Evolutionary conservation across 345 rosid species (phyloP).

Genomic region (Mercurialis annua): DNA sequence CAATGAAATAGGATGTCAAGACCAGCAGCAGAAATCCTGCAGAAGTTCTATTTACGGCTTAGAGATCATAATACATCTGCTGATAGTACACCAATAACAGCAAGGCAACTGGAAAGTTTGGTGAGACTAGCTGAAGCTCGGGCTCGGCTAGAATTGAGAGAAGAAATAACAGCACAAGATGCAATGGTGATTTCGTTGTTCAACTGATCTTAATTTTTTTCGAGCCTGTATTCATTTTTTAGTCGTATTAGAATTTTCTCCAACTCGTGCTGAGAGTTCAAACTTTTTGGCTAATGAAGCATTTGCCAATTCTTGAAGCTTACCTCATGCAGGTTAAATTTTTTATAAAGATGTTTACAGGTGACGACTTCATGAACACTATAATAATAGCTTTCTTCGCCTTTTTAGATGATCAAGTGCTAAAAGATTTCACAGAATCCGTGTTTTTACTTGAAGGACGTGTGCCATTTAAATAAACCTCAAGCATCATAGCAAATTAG

Average conservation of each 20-base stretch:
- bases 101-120: slow-evolving; percentile 94
- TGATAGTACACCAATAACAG: slow-evolving; percentile 92
- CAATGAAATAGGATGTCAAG: slow-evolving; percentile 64
- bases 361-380: not conserved
- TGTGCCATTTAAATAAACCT: not conserved
- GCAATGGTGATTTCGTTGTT: slow-evolving; percentile 51
- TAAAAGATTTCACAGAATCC: not conserved
- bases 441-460: not conserved
- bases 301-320: not conserved
- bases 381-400: not conserved
- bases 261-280: not conserved
- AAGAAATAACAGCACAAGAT: slow-evolving; percentile 85
- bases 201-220: not conserved
- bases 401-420: not conserved
- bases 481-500: slow-evolving; percentile 1
- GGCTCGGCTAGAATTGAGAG: slow-evolving; percentile 91
- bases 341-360: not conserved
- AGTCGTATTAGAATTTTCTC: not conserved
- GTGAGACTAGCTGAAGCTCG: slow-evolving; percentile 91
- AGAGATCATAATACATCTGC: slow-evolving; percentile 89
- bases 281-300: not conserved
- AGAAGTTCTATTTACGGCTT: slow-evolving; percentile 79
- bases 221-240: not conserved
- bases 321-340: not conserved
- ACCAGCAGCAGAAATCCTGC: slow-evolving; percentile 83